A percentile compares a stretch with the other conserved stretches of the same genome.
phyloP scores from a whole-genome alignment of 2,329 filamentous ascomycete genomes.

The Curvularia verruculosa region DNA sequence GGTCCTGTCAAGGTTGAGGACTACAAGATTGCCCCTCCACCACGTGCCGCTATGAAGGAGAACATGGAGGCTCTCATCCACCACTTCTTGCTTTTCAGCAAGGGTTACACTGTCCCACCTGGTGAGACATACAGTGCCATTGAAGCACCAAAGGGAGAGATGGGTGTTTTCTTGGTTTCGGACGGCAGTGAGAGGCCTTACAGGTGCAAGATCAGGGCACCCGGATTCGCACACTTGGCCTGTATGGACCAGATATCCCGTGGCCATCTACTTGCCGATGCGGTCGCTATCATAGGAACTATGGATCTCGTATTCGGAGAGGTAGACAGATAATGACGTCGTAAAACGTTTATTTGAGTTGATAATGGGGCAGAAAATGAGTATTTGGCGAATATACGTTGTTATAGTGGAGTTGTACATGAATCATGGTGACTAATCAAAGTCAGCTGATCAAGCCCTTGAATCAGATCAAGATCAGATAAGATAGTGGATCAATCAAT shows the following conservation, averaged over 20 bases:
- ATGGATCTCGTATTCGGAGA: constrained; percentile 50
- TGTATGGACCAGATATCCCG: constrained; percentile 93
- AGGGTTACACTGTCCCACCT: constrained; percentile 95
- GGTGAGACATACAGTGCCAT: constrained; percentile 98
- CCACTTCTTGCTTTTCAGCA: constrained; percentile 98
- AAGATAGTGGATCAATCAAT: no score
- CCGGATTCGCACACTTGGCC: constrained; percentile 91
- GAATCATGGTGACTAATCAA: no score
- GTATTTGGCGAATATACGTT: no score
- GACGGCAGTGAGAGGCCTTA: constrained; percentile 97
- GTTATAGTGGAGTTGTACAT: no score
- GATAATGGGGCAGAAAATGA: no score
- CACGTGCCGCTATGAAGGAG: constrained; percentile 99
- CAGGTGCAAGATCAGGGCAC: constrained; percentile 95
- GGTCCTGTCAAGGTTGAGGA: constrained; percentile 95
- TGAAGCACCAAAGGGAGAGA: constrained; percentile 99
- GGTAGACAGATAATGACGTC: constrained; percentile 27
- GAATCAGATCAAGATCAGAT: no score
- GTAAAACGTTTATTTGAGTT: no score
- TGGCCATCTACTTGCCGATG: constrained; percentile 93
- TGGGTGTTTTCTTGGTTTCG: constrained; percentile 96
- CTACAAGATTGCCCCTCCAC: constrained; percentile 96
- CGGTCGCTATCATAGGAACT: constrained; percentile 86
- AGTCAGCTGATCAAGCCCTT: no score
- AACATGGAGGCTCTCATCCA: constrained; percentile 99